phyloP scores from a whole-genome alignment of 805 yeast genomes.

The Kuraishia molischiana region DNA sequence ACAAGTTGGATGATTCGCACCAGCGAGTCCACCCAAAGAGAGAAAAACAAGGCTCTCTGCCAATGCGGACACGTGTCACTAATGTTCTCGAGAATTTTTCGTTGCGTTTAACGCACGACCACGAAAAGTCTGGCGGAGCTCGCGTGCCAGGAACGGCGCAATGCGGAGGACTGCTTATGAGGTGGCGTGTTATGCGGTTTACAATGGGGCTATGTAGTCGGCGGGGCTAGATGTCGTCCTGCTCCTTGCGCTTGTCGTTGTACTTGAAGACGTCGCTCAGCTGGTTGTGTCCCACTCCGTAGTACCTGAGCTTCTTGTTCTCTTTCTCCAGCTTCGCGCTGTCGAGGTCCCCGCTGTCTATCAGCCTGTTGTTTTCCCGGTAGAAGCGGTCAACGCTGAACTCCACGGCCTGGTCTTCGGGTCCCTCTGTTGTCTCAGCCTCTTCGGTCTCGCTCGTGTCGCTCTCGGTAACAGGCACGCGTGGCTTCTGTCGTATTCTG shows the following conservation, averaged over 20 bases:
- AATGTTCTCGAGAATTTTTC: too few species aligned
- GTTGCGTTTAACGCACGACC: too few species aligned
- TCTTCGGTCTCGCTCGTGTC: constrained; percentile 1
- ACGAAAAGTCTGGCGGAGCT: too few species aligned
- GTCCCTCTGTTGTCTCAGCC: background rate
- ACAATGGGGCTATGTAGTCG: too few species aligned
- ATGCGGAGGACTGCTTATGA: too few species aligned
- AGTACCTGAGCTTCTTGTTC: constrained; percentile 14
- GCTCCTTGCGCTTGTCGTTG: constrained; percentile 13
- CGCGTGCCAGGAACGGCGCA: too few species aligned
- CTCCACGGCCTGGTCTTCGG: constrained; percentile 13
- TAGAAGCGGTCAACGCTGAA: constrained; percentile 28
- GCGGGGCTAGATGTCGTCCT: constrained; percentile 11
- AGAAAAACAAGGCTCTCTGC: too few species aligned
- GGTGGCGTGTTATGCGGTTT: too few species aligned
- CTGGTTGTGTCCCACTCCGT: constrained; percentile 21
- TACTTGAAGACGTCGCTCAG: constrained; percentile 18
- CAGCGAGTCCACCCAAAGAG: too few species aligned
- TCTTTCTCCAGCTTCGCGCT: constrained; percentile 8
- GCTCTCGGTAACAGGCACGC: constrained; percentile 1
- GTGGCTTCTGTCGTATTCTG: too few species aligned
- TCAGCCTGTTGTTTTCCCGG: constrained; percentile 18
- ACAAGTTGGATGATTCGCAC: too few species aligned
- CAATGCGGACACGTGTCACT: too few species aligned
- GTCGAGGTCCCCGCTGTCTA: constrained; percentile 22